These are phyloP conservation scores for Chalara sp. DNA, from an alignment of 2,329 filamentous ascomycete genomes.

Conservation along the genomic window DNA sequence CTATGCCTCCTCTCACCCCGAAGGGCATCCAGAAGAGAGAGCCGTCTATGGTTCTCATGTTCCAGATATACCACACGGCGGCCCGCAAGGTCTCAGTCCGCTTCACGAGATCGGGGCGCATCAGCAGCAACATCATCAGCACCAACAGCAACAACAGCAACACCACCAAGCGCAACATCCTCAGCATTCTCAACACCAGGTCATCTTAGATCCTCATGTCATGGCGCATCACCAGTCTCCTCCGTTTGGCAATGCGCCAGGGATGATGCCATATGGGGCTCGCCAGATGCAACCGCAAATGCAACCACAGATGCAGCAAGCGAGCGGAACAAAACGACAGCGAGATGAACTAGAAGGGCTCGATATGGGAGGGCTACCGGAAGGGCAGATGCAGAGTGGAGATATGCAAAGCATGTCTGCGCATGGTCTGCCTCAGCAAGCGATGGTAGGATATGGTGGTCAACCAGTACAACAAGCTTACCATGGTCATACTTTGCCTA, in stretches of 20 bases:
- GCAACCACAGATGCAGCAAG: slow-evolving; percentile 18
- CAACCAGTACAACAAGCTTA: slow-evolving; percentile 35
- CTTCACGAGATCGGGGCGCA: slow-evolving; percentile 35
- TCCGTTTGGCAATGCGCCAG: slow-evolving; percentile 40
- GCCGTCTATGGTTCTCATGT: slow-evolving; percentile 47
- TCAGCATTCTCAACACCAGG: slow-evolving; percentile 39
- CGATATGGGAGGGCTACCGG: slow-evolving; percentile 39
- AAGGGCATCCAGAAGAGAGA: slow-evolving; percentile 58
- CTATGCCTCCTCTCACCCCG: slow-evolving; percentile 58
- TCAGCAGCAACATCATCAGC: slow-evolving; percentile 43
- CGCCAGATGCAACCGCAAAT: slow-evolving; percentile 15
- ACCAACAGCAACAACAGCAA: slow-evolving; percentile 47
- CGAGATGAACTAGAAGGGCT: slow-evolving; percentile 47
- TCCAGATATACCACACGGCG: slow-evolving; percentile 26
- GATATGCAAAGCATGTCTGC: slow-evolving; percentile 39
- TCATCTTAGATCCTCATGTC: slow-evolving; percentile 49
- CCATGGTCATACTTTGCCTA: slow-evolving; percentile 76
- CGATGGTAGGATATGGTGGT: slow-evolving; percentile 36
- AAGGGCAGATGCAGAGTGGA: slow-evolving; percentile 29
- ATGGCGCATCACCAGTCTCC: slow-evolving; percentile 43
- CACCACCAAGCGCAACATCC: slow-evolving; percentile 41
- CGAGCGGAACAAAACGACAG: slow-evolving; percentile 40
- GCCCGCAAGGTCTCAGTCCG: slow-evolving; percentile 23
- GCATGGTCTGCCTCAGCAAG: slow-evolving; percentile 47
- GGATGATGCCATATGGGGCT: slow-evolving; percentile 39